Conservation (phyloP, 2,329 filamentous ascomycete genomes). For the Cryphonectria parasitica region DNA sequence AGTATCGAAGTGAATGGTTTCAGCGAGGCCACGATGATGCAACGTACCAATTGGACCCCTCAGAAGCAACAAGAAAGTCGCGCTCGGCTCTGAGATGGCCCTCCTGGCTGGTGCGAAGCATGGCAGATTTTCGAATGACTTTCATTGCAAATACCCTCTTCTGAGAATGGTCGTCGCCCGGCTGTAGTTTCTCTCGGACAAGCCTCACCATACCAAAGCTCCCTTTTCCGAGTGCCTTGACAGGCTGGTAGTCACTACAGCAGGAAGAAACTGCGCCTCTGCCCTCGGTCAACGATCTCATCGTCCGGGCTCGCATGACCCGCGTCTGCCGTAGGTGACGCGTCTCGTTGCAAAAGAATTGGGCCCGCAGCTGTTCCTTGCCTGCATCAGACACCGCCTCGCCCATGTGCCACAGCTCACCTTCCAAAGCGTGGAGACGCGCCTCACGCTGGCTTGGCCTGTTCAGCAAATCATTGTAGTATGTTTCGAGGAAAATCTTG, state of each 20-base stretch:
- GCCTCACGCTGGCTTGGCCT: conserved; percentile 61
- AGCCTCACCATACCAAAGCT: conserved; percentile 93
- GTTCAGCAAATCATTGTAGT: conserved; percentile 73
- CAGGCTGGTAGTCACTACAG: conserved; percentile 71
- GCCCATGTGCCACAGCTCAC: conserved; percentile 58
- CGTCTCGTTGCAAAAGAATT: conserved; percentile 70
- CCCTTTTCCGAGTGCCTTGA: conserved; percentile 86
- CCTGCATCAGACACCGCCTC: conserved; percentile 59
- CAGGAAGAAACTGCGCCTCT: conserved; percentile 16
- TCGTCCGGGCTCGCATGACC: conserved; percentile 67
- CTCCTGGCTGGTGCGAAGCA: conserved; percentile 90
- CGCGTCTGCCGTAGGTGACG: conserved; percentile 75
- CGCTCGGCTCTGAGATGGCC: conserved; percentile 89
- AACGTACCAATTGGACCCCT: conserved; percentile 76
- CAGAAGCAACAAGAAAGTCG: conserved; percentile 87
- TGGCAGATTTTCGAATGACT: conserved; percentile 90
- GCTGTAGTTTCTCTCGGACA: conserved; percentile 67
- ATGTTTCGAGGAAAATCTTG: conserved; percentile 84
- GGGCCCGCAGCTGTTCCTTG: conserved; percentile 54
- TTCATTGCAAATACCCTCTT: conserved; percentile 91
- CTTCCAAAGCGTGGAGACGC: conserved; percentile 66
- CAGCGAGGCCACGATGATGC: not conserved
- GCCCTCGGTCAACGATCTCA: conserved; percentile 28
- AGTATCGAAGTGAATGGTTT: conserved; percentile 12
- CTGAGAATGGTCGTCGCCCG: conserved; percentile 35